Evolutionary conservation across 106 monocot genomes (phyloP).

Genomic region (Dioscorea zingiberensis): DNA sequence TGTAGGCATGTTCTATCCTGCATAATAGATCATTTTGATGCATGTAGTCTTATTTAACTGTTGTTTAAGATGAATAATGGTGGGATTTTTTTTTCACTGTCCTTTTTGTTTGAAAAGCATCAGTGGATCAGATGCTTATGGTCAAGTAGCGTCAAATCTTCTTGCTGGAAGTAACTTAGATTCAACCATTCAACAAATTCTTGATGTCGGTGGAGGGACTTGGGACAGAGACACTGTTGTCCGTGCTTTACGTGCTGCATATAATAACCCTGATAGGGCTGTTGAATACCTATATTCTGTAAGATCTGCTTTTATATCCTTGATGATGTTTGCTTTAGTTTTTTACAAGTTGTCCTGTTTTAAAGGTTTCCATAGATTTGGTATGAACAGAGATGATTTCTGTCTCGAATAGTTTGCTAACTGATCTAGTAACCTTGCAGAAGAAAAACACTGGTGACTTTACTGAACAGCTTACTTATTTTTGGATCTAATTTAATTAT

Average conservation of each 20-base stretch:
- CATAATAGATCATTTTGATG: too few relatives aligned
- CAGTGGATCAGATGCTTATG: slow-evolving; percentile 38
- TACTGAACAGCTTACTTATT: too few relatives aligned
- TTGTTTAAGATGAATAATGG: too few relatives aligned
- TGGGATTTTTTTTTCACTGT: neutral
- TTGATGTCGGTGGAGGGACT: slow-evolving; percentile 62
- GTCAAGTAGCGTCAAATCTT: slow-evolving; percentile 63
- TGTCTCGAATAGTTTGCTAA: too few relatives aligned
- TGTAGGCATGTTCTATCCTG: too few relatives aligned
- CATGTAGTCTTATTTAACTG: too few relatives aligned
- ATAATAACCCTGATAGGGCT: slow-evolving; percentile 67
- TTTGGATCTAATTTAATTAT: too few relatives aligned
- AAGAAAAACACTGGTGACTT: too few relatives aligned
- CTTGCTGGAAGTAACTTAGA: slow-evolving; percentile 58
- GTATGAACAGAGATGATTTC: neutral
- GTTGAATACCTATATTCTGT: slow-evolving; percentile 68
- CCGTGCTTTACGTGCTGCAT: slow-evolving; percentile 58
- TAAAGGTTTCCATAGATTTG: neutral
- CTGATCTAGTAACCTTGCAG: too few relatives aligned
- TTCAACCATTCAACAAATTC: slow-evolving; percentile 43
- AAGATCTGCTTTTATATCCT: slow-evolving; percentile 5
- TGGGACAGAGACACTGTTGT: slow-evolving; percentile 62
- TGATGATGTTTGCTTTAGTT: neutral
- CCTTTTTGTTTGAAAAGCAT: slow-evolving; percentile 5
- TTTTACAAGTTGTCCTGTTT: neutral